Conservation (phyloP, 768 basidiomycete species). For the Pisolithus sp. region DNA sequence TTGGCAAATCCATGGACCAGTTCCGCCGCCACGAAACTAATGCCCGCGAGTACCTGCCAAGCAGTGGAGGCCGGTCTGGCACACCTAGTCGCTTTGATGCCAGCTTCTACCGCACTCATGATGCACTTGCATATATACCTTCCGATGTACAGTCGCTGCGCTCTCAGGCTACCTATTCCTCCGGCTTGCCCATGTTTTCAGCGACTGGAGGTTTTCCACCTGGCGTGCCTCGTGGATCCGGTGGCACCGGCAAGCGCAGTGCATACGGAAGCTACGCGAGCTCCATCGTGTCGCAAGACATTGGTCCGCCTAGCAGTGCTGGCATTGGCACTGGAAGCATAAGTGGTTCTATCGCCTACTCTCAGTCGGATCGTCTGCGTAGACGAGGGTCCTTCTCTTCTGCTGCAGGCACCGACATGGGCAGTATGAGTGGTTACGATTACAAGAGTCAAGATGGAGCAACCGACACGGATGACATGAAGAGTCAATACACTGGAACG, state of each 20-base stretch:
- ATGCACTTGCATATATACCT: constrained; percentile 88
- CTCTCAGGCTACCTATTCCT: constrained; percentile 94
- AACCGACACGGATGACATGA: constrained; percentile 77
- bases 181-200: constrained; percentile 82
- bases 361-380: constrained; percentile 85
- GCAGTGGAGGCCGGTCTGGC: constrained; percentile 56
- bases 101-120: constrained; percentile 92
- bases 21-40: constrained; percentile 91
- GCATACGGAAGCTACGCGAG: constrained; percentile 78
- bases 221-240: constrained; percentile 51
- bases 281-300: constrained; percentile 91
- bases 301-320: constrained; percentile 49
- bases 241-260: constrained; percentile 66
- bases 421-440: constrained; percentile 68
- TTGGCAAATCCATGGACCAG: constrained; percentile 86
- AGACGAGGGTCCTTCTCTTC: constrained; percentile 74
- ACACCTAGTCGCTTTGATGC: constrained; percentile 94
- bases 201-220: constrained; percentile 65
- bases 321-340: constrained; percentile 52
- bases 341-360: constrained; percentile 64
- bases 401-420: constrained; percentile 69
- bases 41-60: constrained; percentile 69
- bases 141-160: constrained; percentile 93
- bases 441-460: constrained; percentile 90
- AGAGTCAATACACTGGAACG: constrained; percentile 81